These are phyloP conservation scores for Suaeda aralocaspica DNA, from an alignment of 148 eudicot species.

Conservation along the genomic window DNA sequence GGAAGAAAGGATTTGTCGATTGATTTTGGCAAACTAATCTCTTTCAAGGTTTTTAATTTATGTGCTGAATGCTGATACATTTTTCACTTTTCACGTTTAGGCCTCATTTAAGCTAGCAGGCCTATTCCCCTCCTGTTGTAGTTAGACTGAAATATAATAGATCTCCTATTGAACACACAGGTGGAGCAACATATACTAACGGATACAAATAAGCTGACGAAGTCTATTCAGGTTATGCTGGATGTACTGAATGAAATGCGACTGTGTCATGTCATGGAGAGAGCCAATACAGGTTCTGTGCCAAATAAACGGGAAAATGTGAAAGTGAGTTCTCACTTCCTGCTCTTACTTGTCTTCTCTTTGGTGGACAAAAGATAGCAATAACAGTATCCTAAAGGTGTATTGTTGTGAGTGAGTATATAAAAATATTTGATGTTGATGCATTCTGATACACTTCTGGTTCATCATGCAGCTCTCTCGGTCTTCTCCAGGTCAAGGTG, in stretches of 20 bases:
- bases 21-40: slow-evolving; percentile 72
- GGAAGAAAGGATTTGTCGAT: slow-evolving; percentile 54
- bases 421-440: neutral
- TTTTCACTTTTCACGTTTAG: neutral
- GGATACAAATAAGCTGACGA: slow-evolving; percentile 60
- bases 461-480: slow-evolving; percentile 34
- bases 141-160: neutral
- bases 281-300: slow-evolving; percentile 36
- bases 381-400: neutral
- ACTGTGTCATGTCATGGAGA: slow-evolving; percentile 63
- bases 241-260: slow-evolving; percentile 87
- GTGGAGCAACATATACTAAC: slow-evolving; percentile 64
- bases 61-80: slow-evolving; percentile 5
- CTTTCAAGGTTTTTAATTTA: slow-evolving; percentile 48
- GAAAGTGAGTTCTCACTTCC: slow-evolving; percentile 32
- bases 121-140: neutral
- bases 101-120: neutral
- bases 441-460: slow-evolving; percentile 13
- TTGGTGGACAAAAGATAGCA: neutral
- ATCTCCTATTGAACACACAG: slow-evolving; percentile 38
- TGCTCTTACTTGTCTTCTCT: neutral
- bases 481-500: slow-evolving; percentile 49
- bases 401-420: neutral
- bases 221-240: slow-evolving; percentile 71
- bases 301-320: slow-evolving; percentile 43